These are phyloP conservation scores for Cinchona pubescens DNA, from an alignment of 257 asterid species.

Conservation along the genomic window DNA sequence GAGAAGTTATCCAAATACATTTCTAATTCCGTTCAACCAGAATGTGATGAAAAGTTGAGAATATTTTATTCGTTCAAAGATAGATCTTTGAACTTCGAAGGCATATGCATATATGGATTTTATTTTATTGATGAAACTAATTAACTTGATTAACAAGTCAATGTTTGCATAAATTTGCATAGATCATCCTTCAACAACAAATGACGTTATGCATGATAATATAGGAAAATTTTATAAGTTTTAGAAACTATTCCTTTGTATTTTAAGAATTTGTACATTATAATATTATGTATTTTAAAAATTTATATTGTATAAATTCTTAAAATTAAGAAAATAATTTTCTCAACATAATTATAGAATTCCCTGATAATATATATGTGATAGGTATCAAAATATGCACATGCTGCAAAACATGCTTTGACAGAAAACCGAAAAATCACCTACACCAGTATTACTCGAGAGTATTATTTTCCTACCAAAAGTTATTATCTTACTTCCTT, in stretches of 20 bases:
- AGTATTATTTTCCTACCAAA: neutral
- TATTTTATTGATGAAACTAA: neutral
- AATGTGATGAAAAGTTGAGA: neutral
- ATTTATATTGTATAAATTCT: too few species aligned
- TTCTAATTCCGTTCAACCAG: neutral
- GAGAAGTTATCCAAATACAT: neutral
- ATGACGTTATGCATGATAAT: constrained; percentile 13
- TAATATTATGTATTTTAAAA: too few species aligned
- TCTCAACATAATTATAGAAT: too few species aligned
- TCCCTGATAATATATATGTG: too few species aligned
- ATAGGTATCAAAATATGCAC: neutral
- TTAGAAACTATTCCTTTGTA: too few species aligned
- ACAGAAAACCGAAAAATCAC: neutral
- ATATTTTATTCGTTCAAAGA: neutral
- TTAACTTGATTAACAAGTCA: neutral
- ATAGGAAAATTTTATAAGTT: too few species aligned
- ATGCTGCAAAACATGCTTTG: neutral
- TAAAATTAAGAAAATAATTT: too few species aligned
- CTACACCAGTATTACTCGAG: neutral
- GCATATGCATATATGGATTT: neutral
- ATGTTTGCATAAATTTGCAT: neutral
- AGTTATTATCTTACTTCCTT: neutral
- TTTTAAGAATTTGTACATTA: too few species aligned
- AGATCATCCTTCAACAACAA: neutral
- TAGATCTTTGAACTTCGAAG: neutral